Percentiles rank a stretch among this genome's conserved stretches.
Evolutionary conservation across 805 yeast species (phyloP).

Genomic region (Groenewaldozyma salmanticensis): DNA sequence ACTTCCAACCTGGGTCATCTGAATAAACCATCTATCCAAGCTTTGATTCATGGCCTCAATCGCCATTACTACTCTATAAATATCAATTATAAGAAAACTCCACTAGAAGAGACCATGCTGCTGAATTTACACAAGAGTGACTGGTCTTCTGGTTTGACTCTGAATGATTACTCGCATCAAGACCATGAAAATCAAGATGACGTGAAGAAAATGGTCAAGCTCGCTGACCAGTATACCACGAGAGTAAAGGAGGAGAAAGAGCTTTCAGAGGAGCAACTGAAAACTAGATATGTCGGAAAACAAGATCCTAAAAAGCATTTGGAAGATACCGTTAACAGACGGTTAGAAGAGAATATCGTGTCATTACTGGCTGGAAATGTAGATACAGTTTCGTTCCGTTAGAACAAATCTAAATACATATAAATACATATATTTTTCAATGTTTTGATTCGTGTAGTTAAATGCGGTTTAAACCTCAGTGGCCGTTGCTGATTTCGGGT

Average conservation of each 20-base stretch:
- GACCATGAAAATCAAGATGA: constrained; percentile 68
- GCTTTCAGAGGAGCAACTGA: constrained; percentile 75
- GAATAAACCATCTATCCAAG: constrained; percentile 94
- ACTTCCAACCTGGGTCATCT: constrained; percentile 92
- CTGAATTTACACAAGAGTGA: constrained; percentile 87
- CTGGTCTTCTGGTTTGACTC: constrained; percentile 87
- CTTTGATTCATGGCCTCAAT: constrained; percentile 91
- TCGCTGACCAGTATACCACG: constrained; percentile 81
- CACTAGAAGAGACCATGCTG: constrained; percentile 86
- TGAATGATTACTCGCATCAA: constrained; percentile 66
- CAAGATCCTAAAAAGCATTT: constrained; percentile 98
- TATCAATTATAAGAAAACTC: constrained; percentile 88
- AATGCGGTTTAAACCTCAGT: background rate
- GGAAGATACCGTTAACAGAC: constrained; percentile 73
- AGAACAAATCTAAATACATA: background rate
- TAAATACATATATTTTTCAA: background rate
- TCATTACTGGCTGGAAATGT: constrained; percentile 82
- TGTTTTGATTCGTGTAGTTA: background rate
- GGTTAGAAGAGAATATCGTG: constrained; percentile 84
- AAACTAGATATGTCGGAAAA: constrained; percentile 94
- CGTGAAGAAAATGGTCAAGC: constrained; percentile 71
- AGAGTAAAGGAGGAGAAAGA: constrained; percentile 91
- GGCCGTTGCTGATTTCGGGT: background rate
- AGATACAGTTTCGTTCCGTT: constrained; percentile 69
- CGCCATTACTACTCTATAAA: constrained; percentile 94